A percentile compares a stretch with the other conserved stretches of the same genome.
phyloP scores from a whole-genome alignment of 495 filamentous ascomycete genomes.

The Neurospora africana region DNA sequence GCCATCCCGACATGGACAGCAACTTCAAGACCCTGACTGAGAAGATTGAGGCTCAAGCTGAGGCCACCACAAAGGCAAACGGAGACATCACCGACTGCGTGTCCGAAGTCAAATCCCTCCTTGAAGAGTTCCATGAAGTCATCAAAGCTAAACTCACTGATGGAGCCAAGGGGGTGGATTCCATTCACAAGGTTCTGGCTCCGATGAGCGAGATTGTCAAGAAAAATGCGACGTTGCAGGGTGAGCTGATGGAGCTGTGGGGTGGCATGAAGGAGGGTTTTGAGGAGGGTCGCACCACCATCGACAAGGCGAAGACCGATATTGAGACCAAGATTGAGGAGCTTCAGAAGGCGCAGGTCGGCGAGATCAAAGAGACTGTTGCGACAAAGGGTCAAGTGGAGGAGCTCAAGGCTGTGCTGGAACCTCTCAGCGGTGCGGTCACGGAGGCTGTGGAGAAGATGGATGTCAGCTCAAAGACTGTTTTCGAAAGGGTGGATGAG shows the following conservation, averaged over 20 bases:
- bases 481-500: slow-evolving; percentile 68
- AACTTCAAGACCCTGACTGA: slow-evolving; percentile 66
- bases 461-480: slow-evolving; percentile 61
- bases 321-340: slow-evolving; percentile 66
- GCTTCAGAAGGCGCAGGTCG: slow-evolving; percentile 52
- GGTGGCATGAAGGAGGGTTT: slow-evolving; percentile 74
- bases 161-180: slow-evolving; percentile 36
- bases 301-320: slow-evolving; percentile 61
- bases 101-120: slow-evolving; percentile 37
- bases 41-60: slow-evolving; percentile 44
- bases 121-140: slow-evolving; percentile 40
- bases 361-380: slow-evolving; percentile 56
- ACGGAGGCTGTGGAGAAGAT: slow-evolving; percentile 78
- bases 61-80: slow-evolving; percentile 55
- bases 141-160: slow-evolving; percentile 42
- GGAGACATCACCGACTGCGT: slow-evolving; percentile 40
- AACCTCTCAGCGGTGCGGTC: slow-evolving; percentile 71
- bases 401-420: slow-evolving; percentile 72
- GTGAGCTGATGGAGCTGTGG: slow-evolving; percentile 67
- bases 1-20: slow-evolving; percentile 47
- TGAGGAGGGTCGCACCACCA: slow-evolving; percentile 58
- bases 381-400: slow-evolving; percentile 70
- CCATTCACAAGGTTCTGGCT: slow-evolving; percentile 49
- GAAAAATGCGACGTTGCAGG: slow-evolving; percentile 40
- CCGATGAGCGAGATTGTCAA: slow-evolving; percentile 49